These are phyloP conservation scores for Thermothielavioides terrestris DNA, from an alignment of 495 filamentous ascomycete species.

Conservation along the genomic window DNA sequence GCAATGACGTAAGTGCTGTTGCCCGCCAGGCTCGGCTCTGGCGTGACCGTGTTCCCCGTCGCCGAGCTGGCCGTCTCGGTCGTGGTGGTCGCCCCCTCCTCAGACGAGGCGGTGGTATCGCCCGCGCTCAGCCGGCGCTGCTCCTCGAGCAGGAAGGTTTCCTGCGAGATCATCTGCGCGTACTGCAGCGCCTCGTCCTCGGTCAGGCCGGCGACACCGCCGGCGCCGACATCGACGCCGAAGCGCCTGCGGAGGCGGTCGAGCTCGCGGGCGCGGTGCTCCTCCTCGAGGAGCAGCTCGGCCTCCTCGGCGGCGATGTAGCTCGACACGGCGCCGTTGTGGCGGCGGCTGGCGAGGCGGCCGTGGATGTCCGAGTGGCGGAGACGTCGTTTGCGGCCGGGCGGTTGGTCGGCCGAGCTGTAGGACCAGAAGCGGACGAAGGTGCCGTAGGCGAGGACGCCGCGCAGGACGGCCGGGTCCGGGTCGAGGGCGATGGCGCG, in stretches of 20 bases:
- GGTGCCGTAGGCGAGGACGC: slow-evolving; percentile 78
- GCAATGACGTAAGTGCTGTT: too few relatives aligned
- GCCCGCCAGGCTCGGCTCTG: slow-evolving; percentile 41
- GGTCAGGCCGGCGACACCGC: slow-evolving; percentile 49
- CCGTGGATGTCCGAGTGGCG: slow-evolving; percentile 39
- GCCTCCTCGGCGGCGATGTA: slow-evolving; percentile 75
- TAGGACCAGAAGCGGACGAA: slow-evolving; percentile 91
- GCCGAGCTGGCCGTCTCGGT: slow-evolving; percentile 46
- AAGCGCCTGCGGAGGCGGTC: slow-evolving; percentile 70
- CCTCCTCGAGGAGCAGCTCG: slow-evolving; percentile 70
- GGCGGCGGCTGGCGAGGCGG: slow-evolving; percentile 30
- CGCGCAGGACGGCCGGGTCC: slow-evolving; percentile 82
- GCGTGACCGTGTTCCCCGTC: slow-evolving; percentile 41
- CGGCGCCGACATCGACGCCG: slow-evolving; percentile 53
- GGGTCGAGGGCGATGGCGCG: slow-evolving; percentile 81
- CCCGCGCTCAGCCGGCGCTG: too few relatives aligned
- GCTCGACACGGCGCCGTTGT: slow-evolving; percentile 42
- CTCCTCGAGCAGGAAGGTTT: slow-evolving; percentile 56
- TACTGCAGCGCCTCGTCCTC: slow-evolving; percentile 89
- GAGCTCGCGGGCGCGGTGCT: slow-evolving; percentile 43
- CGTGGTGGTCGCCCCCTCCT: slow-evolving; percentile 26
- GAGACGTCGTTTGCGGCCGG: slow-evolving; percentile 38
- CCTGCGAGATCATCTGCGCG: slow-evolving; percentile 79
- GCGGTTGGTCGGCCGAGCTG: slow-evolving; percentile 50
- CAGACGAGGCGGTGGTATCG: too few relatives aligned